Evolutionary conservation across 495 filamentous ascomycete genomes (phyloP).

Genomic region (Podospora tetraspora): DNA sequence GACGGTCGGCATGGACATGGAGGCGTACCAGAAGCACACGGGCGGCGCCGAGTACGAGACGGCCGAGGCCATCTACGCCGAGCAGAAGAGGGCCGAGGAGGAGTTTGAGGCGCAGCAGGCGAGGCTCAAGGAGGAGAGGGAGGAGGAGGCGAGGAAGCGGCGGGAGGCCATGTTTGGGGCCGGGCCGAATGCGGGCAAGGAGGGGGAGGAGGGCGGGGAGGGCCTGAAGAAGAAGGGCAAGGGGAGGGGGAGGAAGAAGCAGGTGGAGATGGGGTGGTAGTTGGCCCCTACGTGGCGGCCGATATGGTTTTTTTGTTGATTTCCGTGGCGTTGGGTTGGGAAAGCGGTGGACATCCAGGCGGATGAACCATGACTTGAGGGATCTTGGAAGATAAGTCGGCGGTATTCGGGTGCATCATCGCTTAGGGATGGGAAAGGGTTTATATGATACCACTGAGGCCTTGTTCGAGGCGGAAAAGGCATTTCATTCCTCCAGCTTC

Average conservation of each 20-base stretch:
- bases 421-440: neutral
- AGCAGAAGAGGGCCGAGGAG: constrained; percentile 58
- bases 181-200: constrained; percentile 27
- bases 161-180: constrained; percentile 50
- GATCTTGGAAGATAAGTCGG: neutral
- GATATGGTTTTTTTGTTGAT: neutral
- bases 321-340: neutral
- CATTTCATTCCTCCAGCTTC: neutral
- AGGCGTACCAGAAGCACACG: constrained; percentile 60
- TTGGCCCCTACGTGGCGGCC: neutral
- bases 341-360: neutral
- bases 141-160: constrained; percentile 45
- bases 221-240: constrained; percentile 27
- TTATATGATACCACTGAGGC: neutral
- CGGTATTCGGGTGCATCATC: neutral
- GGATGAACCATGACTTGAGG: too few species aligned
- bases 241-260: constrained; percentile 22
- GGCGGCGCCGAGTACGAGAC: constrained; percentile 50
- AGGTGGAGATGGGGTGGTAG: constrained; percentile 1
- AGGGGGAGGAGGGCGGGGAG: constrained; percentile 33
- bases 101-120: constrained; percentile 57
- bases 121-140: constrained; percentile 38
- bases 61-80: constrained; percentile 63
- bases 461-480: neutral
- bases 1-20: constrained; percentile 56